These are phyloP conservation scores for Lizonia empirigonia DNA, from an alignment of 2,329 filamentous ascomycete genomes.

Conservation along the genomic window DNA sequence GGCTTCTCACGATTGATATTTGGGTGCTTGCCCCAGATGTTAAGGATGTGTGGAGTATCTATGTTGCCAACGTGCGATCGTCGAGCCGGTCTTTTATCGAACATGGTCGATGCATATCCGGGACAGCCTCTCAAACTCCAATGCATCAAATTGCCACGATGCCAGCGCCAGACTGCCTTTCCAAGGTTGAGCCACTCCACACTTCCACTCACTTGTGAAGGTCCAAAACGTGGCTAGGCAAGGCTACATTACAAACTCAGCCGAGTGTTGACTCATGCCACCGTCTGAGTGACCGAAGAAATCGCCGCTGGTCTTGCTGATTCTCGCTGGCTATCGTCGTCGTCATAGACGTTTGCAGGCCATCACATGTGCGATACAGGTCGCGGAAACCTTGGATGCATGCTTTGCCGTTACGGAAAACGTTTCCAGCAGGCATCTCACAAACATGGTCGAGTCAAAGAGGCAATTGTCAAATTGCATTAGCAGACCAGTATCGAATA, in stretches of 20 bases:
- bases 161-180: not conserved
- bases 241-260: constrained; percentile 1
- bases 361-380: constrained; percentile 23
- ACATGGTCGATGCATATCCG: not conserved
- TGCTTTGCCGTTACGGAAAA: constrained; percentile 3
- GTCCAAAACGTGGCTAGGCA: not conserved
- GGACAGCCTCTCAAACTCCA: not conserved
- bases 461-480: not conserved
- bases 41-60: constrained; percentile 5
- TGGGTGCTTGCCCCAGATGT: constrained; percentile 12
- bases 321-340: constrained; percentile 24
- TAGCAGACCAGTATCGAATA: too few species aligned
- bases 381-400: not conserved
- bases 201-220: not conserved
- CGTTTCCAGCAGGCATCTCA: constrained; percentile 1
- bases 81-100: not conserved
- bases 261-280: constrained; percentile 9
- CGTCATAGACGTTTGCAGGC: constrained; percentile 33
- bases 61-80: not conserved
- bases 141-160: constrained; percentile 3
- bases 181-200: not conserved
- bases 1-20: constrained; percentile 30
- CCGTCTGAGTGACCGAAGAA: not conserved
- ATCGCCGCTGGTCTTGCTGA: constrained; percentile 29
- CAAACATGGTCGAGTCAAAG: not conserved